phyloP scores from a whole-genome alignment of 2,329 filamentous ascomycete species.

The Cladosporium oxysporum region DNA sequence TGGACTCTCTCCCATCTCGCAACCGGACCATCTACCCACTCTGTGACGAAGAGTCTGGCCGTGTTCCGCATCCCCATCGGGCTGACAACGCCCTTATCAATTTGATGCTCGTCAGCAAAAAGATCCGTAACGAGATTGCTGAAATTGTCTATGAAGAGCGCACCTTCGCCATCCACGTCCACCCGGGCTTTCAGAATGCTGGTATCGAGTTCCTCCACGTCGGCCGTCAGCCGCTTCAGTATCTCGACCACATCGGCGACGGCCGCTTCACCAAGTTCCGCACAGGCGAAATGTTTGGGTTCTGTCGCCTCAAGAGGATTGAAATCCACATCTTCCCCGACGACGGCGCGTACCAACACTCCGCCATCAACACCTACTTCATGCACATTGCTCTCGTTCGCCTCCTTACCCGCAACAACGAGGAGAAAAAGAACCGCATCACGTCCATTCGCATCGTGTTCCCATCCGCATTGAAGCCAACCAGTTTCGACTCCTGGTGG shows the following conservation, averaged over 20 bases:
- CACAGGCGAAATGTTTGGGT: slow-evolving; percentile 29
- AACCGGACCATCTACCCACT: slow-evolving; percentile 22
- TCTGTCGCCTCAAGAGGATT: slow-evolving; percentile 34
- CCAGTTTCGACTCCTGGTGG: slow-evolving; percentile 30
- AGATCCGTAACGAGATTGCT: slow-evolving; percentile 27
- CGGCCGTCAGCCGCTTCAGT: slow-evolving; percentile 36
- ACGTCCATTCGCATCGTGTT: slow-evolving; percentile 31
- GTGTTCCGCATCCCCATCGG: background rate
- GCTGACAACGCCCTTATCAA: slow-evolving; percentile 25
- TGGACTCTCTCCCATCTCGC: slow-evolving; percentile 22
- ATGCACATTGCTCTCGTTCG: slow-evolving; percentile 31
- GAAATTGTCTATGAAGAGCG: slow-evolving; percentile 34
- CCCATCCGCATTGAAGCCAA: background rate
- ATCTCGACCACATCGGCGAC: slow-evolving; percentile 27
- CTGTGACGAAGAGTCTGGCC: slow-evolving; percentile 20
- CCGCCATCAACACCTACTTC: slow-evolving; percentile 34
- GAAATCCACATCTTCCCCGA: slow-evolving; percentile 31
- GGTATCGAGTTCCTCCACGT: slow-evolving; percentile 36
- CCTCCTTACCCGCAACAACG: slow-evolving; percentile 28
- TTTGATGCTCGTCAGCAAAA: slow-evolving; percentile 31
- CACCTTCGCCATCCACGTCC: slow-evolving; percentile 34
- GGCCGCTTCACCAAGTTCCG: slow-evolving; percentile 33
- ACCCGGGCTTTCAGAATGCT: slow-evolving; percentile 30
- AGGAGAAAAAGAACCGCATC: slow-evolving; percentile 25
- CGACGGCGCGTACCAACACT: slow-evolving; percentile 23